These are phyloP conservation scores for Calocera viscosa DNA, from an alignment of 768 basidiomycete species.

Conservation along the genomic window DNA sequence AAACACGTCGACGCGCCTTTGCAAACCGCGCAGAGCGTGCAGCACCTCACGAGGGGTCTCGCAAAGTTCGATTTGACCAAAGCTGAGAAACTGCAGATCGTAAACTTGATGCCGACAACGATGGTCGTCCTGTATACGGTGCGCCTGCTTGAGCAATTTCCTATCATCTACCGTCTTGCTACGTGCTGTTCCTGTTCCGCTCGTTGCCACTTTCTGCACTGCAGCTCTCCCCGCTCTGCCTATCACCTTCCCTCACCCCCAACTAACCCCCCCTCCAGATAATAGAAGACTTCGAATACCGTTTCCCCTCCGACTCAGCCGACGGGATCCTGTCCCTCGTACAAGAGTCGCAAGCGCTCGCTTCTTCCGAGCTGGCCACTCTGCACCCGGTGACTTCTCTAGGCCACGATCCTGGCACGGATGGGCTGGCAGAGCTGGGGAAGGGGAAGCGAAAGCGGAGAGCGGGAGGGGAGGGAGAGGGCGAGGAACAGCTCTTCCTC, in stretches of 20 bases:
- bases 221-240: neutral
- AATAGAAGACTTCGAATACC: conserved; percentile 80
- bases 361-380: neutral
- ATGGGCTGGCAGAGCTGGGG: conserved; percentile 6
- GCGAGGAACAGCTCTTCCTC: conserved; percentile 11
- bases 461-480: conserved; percentile 12
- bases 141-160: no score
- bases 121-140: conserved; percentile 84
- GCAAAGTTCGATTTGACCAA: conserved; percentile 67
- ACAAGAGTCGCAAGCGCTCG: conserved; percentile 27
- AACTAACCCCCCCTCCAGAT: conserved; percentile 42
- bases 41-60: conserved; percentile 53
- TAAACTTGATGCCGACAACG: conserved; percentile 75
- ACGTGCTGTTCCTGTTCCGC: no score
- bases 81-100: conserved; percentile 80
- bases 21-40: conserved; percentile 50
- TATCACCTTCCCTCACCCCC: neutral
- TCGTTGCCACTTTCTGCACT: no score
- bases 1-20: conserved; percentile 14
- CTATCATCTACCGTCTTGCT: no score
- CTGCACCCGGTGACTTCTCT: neutral
- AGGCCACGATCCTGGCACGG: no score
- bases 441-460: no score
- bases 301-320: conserved; percentile 53
- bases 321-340: conserved; percentile 51